Evolutionary conservation across 768 basidiomycete genomes (phyloP).

Genomic region (Tulasnella sp.): DNA sequence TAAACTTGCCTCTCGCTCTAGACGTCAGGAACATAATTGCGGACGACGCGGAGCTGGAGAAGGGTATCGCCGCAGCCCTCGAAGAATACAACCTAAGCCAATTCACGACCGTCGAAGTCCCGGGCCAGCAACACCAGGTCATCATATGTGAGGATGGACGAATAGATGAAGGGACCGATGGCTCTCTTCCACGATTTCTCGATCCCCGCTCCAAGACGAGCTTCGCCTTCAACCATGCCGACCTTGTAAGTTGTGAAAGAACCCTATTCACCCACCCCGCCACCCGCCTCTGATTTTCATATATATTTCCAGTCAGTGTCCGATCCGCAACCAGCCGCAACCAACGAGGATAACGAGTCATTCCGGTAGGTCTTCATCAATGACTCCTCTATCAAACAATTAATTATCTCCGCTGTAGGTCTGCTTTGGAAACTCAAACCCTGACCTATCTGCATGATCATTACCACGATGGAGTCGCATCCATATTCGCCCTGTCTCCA

Average conservation of each 20-base stretch:
- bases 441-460: conserved; percentile 73
- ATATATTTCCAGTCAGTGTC: conserved; percentile 61
- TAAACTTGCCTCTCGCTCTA: conserved; percentile 39
- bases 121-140: conserved; percentile 71
- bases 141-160: conserved; percentile 74
- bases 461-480: conserved; percentile 71
- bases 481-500: conserved; percentile 56
- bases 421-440: conserved; percentile 65
- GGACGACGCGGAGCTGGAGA: conserved; percentile 79
- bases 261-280: background rate
- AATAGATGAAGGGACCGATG: conserved; percentile 44
- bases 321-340: conserved; percentile 61
- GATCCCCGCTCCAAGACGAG: conserved; percentile 76
- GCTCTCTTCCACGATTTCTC: conserved; percentile 65
- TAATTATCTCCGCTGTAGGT: conserved; percentile 42
- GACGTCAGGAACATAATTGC: conserved; percentile 88
- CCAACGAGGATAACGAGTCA: conserved; percentile 62
- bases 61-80: conserved; percentile 71
- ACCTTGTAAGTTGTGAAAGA: conserved; percentile 53
- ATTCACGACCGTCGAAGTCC: conserved; percentile 82
- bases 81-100: conserved; percentile 84
- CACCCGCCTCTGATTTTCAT: background rate
- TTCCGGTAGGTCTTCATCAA: conserved; percentile 54
- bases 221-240: conserved; percentile 83
- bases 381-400: background rate